These are phyloP conservation scores for Elsinoe batatas DNA, from an alignment of 2,329 filamentous ascomycete species.

Conservation along the genomic window DNA sequence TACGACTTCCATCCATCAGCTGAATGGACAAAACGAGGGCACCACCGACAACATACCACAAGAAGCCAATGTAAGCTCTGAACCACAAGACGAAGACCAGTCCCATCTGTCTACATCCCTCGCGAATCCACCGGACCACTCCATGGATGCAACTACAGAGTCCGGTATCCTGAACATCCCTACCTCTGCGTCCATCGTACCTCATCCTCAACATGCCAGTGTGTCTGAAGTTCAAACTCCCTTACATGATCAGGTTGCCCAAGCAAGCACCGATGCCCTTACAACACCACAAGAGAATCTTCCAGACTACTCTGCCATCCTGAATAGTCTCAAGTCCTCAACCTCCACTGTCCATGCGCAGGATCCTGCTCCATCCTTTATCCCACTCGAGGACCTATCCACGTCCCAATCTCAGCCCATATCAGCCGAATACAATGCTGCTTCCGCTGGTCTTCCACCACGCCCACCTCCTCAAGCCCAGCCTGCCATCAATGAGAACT, in stretches of 20 bases:
- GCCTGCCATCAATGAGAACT: conserved; percentile 38
- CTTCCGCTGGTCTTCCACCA: conserved; percentile 36
- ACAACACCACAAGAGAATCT: background rate
- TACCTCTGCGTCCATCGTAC: background rate
- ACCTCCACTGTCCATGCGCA: conserved; percentile 25
- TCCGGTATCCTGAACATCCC: background rate
- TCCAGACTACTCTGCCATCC: conserved; percentile 38
- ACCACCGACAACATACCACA: background rate
- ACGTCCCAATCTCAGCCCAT: conserved; percentile 16
- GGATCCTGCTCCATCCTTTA: conserved; percentile 25
- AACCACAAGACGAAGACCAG: background rate
- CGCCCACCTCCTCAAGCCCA: conserved; percentile 41
- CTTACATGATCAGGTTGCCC: conserved; percentile 5
- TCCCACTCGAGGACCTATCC: conserved; percentile 22
- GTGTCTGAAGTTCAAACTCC: background rate
- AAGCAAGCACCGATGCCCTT: background rate
- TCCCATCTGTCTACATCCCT: background rate
- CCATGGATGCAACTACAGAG: background rate
- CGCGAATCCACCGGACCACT: background rate
- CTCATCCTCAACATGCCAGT: background rate
- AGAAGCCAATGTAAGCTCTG: background rate
- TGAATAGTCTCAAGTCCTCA: conserved; percentile 31
- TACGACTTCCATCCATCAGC: background rate
- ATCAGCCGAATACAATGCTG: conserved; percentile 14
- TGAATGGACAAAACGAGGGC: background rate